phyloP scores from a whole-genome alignment of 2,329 filamentous ascomycete species.

The Neodidymelliopsis sp. region DNA sequence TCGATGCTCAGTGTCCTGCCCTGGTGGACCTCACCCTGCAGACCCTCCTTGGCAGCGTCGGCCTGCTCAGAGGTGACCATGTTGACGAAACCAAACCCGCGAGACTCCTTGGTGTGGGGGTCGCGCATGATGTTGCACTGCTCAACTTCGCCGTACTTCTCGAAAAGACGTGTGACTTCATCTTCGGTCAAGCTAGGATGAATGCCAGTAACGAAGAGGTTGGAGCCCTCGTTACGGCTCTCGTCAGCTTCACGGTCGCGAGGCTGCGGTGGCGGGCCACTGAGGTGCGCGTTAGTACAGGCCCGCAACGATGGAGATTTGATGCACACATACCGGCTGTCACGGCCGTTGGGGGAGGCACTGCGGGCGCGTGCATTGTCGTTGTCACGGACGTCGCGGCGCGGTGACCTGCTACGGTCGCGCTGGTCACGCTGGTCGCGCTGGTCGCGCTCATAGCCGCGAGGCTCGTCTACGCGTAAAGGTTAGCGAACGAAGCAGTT shows the following conservation, averaged over 20 bases:
- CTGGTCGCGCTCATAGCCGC: constrained; percentile 69
- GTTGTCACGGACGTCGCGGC: constrained; percentile 56
- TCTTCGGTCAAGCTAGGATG: constrained; percentile 89
- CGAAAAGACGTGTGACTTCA: constrained; percentile 93
- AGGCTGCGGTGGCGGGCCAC: constrained; percentile 56
- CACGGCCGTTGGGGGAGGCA: constrained; percentile 68
- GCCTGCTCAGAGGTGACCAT: constrained; percentile 96
- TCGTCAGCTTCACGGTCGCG: constrained; percentile 74
- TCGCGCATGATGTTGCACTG: constrained; percentile 99
- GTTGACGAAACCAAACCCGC: constrained; percentile 99
- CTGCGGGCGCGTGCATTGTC: constrained; percentile 69
- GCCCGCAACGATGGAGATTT: neutral
- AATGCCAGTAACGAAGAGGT: constrained; percentile 98
- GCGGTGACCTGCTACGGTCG: constrained; percentile 72
- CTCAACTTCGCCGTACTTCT: constrained; percentile 98
- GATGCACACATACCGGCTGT: constrained; percentile 43
- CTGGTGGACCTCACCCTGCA: constrained; percentile 94
- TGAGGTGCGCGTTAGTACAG: constrained; percentile 41
- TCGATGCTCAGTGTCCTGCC: constrained; percentile 97
- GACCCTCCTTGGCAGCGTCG: constrained; percentile 93
- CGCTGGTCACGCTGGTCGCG: too few species aligned
- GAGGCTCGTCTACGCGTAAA: constrained; percentile 60
- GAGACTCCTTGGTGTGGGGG: constrained; percentile 97
- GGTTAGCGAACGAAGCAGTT: constrained; percentile 27
- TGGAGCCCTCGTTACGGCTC: constrained; percentile 90